These are phyloP conservation scores for Trichopus zeylanicus DNA, from an alignment of 116 monocot genomes.

Conservation along the genomic window DNA sequence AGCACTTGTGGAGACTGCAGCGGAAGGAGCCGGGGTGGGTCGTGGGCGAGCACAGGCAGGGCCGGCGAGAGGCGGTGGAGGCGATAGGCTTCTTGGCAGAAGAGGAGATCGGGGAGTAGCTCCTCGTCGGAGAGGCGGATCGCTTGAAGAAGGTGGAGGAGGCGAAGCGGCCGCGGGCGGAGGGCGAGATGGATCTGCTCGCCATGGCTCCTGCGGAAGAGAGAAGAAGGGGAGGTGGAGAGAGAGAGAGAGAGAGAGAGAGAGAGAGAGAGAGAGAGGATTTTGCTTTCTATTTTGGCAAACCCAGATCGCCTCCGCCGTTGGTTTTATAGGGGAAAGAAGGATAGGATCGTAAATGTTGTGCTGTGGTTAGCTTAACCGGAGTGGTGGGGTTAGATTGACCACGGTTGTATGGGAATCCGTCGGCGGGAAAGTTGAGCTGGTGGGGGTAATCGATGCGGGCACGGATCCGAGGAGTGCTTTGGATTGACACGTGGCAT, in stretches of 20 bases:
- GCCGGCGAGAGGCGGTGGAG: conserved; percentile 19
- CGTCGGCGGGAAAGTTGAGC: no score
- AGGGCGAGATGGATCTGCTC: conserved; percentile 10
- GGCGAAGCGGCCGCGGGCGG: conserved; percentile 12
- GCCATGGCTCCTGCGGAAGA: neutral
- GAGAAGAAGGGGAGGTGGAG: neutral
- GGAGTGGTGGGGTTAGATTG: neutral
- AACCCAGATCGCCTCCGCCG: conserved; percentile 28
- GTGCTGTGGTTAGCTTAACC: neutral
- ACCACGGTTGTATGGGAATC: no score
- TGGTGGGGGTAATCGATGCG: no score
- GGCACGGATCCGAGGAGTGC: no score
- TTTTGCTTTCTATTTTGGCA: conserved; percentile 32
- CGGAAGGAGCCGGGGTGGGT: conserved; percentile 69
- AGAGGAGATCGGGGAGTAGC: conserved; percentile 4
- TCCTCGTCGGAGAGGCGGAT: conserved; percentile 22
- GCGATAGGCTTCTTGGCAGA: conserved; percentile 8
- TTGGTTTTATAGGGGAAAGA: conserved; percentile 25
- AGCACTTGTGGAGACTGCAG: conserved; percentile 53
- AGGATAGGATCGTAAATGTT: neutral
- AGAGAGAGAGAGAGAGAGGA: neutral
- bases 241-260: neutral
- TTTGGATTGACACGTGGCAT: no score
- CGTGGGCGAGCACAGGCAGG: conserved; percentile 72
- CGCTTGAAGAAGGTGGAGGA: conserved; percentile 16